A percentile compares a stretch with the other conserved stretches of the same genome.
phyloP scores from a whole-genome alignment of 345 rosid genomes.

The Abelmoschus esculentus region DNA sequence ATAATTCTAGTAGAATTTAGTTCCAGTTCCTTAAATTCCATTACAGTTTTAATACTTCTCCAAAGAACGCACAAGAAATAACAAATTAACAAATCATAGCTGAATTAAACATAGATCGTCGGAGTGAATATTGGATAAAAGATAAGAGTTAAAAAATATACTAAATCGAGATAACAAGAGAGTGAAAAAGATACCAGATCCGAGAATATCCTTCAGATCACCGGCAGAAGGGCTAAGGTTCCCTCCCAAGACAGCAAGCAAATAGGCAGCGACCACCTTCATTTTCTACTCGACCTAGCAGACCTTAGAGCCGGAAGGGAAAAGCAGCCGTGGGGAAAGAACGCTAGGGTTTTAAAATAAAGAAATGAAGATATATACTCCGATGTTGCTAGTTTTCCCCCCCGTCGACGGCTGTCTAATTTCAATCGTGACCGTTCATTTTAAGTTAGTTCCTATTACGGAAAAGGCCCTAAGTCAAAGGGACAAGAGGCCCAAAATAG shows the following conservation, averaged over 20 bases:
- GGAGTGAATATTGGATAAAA: neutral
- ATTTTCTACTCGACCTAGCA: slow-evolving; percentile 19
- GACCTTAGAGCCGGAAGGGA: neutral
- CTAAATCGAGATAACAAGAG: neutral
- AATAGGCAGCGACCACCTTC: slow-evolving; percentile 74
- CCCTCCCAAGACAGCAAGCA: slow-evolving; percentile 70
- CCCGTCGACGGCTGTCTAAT: neutral
- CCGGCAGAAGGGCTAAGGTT: slow-evolving; percentile 43
- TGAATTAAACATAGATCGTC: neutral
- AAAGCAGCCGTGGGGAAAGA: neutral
- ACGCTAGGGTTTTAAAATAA: neutral
- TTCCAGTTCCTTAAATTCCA: neutral
- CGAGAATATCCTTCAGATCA: slow-evolving; percentile 55
- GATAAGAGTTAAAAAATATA: neutral
- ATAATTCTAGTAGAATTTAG: neutral
- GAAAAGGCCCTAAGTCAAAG: neutral
- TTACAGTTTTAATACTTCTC: neutral
- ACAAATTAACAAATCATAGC: neutral
- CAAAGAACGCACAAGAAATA: neutral
- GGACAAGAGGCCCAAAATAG: neutral
- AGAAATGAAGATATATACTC: too few species aligned
- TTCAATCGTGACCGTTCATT: neutral
- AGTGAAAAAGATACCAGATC: slow-evolving; percentile 38
- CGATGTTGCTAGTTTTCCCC: neutral
- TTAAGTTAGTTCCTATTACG: neutral